Conservation (phyloP, 345 rosid genomes). For the Bruguiera sexangula region DNA sequence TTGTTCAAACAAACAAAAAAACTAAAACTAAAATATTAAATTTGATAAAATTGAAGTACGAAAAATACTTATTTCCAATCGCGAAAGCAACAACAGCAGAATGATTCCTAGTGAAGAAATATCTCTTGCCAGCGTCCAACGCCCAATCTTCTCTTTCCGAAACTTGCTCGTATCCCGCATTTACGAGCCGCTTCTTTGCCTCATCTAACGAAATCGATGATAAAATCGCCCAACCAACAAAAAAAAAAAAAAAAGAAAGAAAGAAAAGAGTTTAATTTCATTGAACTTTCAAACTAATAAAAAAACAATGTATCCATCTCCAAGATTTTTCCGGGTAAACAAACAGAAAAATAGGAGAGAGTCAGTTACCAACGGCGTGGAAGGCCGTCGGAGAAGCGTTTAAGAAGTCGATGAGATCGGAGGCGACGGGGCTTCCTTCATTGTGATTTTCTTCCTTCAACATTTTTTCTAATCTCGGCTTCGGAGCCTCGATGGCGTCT, state of each 20-base stretch:
- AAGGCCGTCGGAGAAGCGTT: constrained; percentile 98
- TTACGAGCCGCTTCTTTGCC: constrained; percentile 59
- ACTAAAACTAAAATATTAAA: not conserved
- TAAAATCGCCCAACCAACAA: not conserved
- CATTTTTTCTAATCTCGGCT: constrained; percentile 16
- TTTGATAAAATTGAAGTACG: not conserved
- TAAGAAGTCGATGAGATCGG: constrained; percentile 72
- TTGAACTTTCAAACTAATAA: too few relatives aligned
- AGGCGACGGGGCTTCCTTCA: constrained; percentile 34
- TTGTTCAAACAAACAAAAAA: not conserved
- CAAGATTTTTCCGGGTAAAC: not conserved
- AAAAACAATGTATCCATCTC: too few relatives aligned
- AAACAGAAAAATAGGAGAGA: constrained; percentile 12
- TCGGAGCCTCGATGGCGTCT: too few relatives aligned
- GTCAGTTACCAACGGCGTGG: constrained; percentile 81
- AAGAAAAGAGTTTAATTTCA: not conserved
- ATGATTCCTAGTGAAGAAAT: constrained; percentile 86
- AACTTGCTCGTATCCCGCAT: constrained; percentile 70
- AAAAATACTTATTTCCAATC: constrained; percentile 64
- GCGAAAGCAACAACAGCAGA: constrained; percentile 95
- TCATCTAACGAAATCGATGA: constrained; percentile 46
- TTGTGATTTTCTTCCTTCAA: constrained; percentile 20
- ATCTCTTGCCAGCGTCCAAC: constrained; percentile 71
- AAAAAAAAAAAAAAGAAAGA: not conserved
- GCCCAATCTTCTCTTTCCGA: constrained; percentile 86